A percentile compares a stretch with the other conserved stretches of the same genome.
These are phyloP conservation scores for Trichophyton schoenleinii DNA, from an alignment of 2,329 filamentous ascomycete species.

Conservation along the genomic window DNA sequence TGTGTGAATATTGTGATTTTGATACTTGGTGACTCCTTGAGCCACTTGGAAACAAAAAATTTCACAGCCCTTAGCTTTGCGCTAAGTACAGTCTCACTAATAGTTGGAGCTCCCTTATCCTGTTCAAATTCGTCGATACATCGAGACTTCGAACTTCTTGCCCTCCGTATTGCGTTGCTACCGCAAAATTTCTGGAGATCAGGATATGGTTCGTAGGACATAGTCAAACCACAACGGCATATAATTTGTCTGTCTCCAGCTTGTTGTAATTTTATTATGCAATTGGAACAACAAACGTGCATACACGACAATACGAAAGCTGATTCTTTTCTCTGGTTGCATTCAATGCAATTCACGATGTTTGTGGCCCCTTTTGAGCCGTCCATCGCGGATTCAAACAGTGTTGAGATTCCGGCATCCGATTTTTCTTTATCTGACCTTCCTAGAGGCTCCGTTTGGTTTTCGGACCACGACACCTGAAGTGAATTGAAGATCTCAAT, in stretches of 20 bases:
- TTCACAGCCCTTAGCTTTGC: conserved; percentile 30
- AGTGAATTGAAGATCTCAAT: conserved; percentile 16
- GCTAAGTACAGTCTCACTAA: conserved; percentile 22
- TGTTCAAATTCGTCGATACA: neutral
- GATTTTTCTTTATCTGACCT: neutral
- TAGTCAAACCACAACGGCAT: neutral
- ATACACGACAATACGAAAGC: conserved; percentile 40
- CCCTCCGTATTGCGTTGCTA: neutral
- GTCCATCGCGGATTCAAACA: neutral
- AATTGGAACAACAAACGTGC: conserved; percentile 42
- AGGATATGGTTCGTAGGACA: neutral
- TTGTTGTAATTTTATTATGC: neutral
- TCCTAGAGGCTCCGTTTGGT: neutral
- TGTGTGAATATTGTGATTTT: conserved; percentile 52
- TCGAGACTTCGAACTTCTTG: neutral
- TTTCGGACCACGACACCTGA: neutral
- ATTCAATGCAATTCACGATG: conserved; percentile 30
- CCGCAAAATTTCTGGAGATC: neutral
- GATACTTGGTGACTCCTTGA: conserved; percentile 32
- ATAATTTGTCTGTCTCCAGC: neutral
- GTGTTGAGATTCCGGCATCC: neutral
- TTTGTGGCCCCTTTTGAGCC: conserved; percentile 14
- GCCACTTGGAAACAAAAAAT: conserved; percentile 27
- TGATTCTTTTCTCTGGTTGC: conserved; percentile 25
- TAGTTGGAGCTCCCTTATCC: conserved; percentile 18